Base-by-base conservation (phyloP, 2,329 filamentous ascomycete genomes). In the Tolypocladium endophyticum region DNA sequence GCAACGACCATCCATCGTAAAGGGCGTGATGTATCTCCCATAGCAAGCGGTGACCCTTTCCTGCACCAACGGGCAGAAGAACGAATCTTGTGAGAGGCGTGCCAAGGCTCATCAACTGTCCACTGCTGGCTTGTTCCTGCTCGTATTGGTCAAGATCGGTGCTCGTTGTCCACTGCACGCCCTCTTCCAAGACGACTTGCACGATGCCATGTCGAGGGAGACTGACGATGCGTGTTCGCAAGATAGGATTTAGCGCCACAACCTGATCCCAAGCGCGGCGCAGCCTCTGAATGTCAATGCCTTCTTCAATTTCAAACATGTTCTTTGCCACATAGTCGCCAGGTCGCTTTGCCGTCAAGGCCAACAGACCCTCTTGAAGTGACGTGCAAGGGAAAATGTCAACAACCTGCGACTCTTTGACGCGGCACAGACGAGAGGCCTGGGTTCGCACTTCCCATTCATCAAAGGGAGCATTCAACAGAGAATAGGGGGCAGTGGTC, bases 1-100 rank as follows among this genome's bases (percentile, higher is more conserved):
- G 73, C 73, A 79, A 74, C 0, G 74, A 77, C 78, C 78, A 81
- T n/a, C 79, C 79, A 58, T 83, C 80, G 59, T 82, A 83, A 0
- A 81, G 66, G 11, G 75, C 75, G 61, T 82, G 80, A 50, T 68
- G 67, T 18, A 66, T 61, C 11, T 60, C 61, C 64, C 60, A 67
- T 25, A 64, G 35, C 23, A 67, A 60, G 5, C 28, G 57, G 5
- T 45, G 57, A 2, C 56, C 28, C 1, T 59, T 56, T 18, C 45
- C 55, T 0, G n/a, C 5, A 6, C 33, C 35, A 1, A 16, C 56
- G 4, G 50, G 28, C 5, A 65, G 45, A 5, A 65, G 56, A 5
- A 53, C 57, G 45, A 61, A 62, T 18, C 61, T 54, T 7, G 57
- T 60, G 2, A 67, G 59, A 18, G 61, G 59, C 2, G 55, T 59